These are phyloP conservation scores for Zostera marina DNA, from an alignment of 116 monocot genomes.

Conservation along the genomic window DNA sequence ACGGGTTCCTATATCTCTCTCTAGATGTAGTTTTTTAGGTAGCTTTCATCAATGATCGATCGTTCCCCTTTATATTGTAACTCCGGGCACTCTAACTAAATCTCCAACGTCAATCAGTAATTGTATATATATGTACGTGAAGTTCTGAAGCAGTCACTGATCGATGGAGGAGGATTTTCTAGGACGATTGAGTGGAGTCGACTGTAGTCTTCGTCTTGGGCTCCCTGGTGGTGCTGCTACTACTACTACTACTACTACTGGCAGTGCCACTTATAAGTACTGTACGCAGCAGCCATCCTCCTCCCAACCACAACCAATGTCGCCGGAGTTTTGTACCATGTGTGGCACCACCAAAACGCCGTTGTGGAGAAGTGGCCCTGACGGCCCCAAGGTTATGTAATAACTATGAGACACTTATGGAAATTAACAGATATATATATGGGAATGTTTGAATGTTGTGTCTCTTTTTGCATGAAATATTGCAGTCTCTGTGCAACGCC, in stretches of 20 bases:
- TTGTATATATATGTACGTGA: no score
- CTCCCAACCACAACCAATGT: neutral
- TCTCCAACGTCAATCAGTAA: neutral
- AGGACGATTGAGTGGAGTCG: neutral
- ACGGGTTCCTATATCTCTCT: no score
- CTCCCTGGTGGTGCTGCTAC: neutral
- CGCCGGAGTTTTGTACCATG: conserved; percentile 11
- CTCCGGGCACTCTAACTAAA: neutral
- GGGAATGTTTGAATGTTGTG: neutral
- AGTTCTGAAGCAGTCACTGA: neutral
- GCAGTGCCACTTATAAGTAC: no score
- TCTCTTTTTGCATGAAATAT: neutral
- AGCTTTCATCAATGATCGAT: no score
- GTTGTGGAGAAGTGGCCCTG: conserved; percentile 13
- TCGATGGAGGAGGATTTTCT: neutral
- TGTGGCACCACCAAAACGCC: conserved; percentile 10
- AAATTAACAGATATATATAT: neutral
- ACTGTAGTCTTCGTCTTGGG: conserved; percentile 4
- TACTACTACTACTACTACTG: neutral
- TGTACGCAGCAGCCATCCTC: neutral
- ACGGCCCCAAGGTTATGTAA: conserved; percentile 11
- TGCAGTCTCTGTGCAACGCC: conserved; percentile 3
- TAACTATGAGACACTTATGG: neutral
- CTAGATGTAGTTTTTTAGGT: no score
- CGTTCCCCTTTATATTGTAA: no score